Evolutionary conservation across 768 basidiomycete genomes (phyloP), one percentile per base, ranked within the genome.

Genomic region (Boletus pseudo-olivaceus): DNA sequence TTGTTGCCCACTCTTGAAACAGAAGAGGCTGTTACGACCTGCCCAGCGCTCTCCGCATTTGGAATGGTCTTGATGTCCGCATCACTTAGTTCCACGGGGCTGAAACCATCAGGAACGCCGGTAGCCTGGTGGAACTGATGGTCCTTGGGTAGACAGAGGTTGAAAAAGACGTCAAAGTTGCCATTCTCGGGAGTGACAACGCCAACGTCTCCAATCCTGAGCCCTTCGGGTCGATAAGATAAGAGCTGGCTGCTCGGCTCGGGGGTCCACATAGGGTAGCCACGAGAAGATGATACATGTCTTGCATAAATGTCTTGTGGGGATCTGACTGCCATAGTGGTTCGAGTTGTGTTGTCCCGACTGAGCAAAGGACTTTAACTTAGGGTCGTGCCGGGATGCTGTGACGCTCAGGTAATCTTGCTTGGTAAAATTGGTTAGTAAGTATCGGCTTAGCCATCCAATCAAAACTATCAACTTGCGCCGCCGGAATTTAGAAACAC

Each of bases 191-290:
- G 63, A 12, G 30, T 64, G 20, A 77, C 54, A n/a, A 75, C 63
- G 10, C 73, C 73, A 11, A 76, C 70, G 48, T 76, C 76, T 2
- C 76, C 75, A 38, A 76, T 73, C 29, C 54, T 67, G 40, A 72
- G 64, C 0, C 74, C 75, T 35, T 61, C 51, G 7, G 52, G 56
- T 46, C 59, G 62, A 44, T 69, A 67, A 19, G 62, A 61, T 19
- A 67, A 66, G 7, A 69, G 55, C 30, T 53, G 54, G 29, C 47
- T 50, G 37, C 67, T 63, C 8, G 69, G 68, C 27, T 71, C 67
- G 8, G 75, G 75, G 10, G 65, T 63, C 72, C 69, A 75, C 23
- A 75, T 54, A 3, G 73, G 73, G 48, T 69, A 70, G 1, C 75
- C 76, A 32, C 69, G 67, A 15, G 63, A 53, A 23, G 60, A 57